Conservation (phyloP, 305 asterid species). For the Fraxinus floribunda region DNA sequence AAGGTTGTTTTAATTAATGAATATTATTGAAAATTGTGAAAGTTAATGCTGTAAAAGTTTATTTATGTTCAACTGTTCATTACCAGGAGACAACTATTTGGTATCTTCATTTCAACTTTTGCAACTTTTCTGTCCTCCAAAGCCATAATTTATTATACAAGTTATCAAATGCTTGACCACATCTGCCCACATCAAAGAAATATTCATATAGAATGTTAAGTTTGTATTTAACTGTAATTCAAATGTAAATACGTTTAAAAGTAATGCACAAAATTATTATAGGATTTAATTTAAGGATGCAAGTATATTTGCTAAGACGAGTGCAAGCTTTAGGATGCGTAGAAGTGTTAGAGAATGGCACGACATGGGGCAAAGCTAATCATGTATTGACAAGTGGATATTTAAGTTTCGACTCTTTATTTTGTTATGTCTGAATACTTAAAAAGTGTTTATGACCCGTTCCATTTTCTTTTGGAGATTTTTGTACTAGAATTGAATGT, state of each 20-base stretch:
- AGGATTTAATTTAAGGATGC: background rate
- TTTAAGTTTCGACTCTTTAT: background rate
- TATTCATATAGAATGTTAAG: too few species aligned
- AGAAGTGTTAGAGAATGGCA: background rate
- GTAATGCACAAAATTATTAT: background rate
- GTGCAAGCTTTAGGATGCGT: background rate
- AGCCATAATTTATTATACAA: background rate
- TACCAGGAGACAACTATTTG: constrained; percentile 25
- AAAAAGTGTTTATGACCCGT: too few species aligned
- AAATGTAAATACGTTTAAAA: too few species aligned
- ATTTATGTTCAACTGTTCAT: constrained; percentile 3
- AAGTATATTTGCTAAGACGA: background rate
- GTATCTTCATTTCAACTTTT: constrained; percentile 12
- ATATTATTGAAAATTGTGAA: constrained; percentile 20
- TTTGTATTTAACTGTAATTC: background rate
- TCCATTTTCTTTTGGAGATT: too few species aligned
- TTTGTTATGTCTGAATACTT: too few species aligned
- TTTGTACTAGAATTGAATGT: too few species aligned
- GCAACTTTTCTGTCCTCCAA: constrained; percentile 24
- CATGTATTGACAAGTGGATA: background rate
- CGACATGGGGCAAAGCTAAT: background rate
- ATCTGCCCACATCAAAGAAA: too few species aligned
- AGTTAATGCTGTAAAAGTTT: constrained; percentile 9
- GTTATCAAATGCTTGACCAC: too few species aligned
- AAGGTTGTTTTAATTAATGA: background rate